Conservation (phyloP, 225 moss, liverwort and hornwort species). For the Sphagnum contortum region DNA sequence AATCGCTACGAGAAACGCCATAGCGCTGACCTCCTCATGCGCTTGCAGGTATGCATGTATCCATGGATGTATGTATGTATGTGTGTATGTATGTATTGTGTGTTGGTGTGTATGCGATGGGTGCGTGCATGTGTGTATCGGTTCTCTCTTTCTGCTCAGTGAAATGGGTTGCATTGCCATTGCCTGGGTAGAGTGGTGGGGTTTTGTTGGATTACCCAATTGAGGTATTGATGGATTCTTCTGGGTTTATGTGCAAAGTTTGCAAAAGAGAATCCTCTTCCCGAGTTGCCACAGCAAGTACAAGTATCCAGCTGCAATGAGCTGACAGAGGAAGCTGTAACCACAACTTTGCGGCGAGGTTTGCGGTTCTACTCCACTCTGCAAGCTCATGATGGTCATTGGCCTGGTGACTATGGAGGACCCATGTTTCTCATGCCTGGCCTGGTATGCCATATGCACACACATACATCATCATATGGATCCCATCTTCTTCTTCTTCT, state of each 20-base stretch:
- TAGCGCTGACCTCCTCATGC: constrained; percentile 84
- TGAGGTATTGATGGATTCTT: too few species aligned
- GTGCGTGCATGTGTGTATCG: too few species aligned
- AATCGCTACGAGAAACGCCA: constrained; percentile 65
- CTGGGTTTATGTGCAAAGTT: constrained; percentile 25
- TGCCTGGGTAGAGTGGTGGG: not conserved
- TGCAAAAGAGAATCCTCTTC: constrained; percentile 60
- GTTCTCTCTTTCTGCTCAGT: too few species aligned
- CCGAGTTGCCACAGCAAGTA: constrained; percentile 46
- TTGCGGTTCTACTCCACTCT: constrained; percentile 78
- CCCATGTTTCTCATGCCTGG: constrained; percentile 99
- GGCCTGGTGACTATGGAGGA: constrained; percentile 95
- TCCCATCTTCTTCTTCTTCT: not conserved
- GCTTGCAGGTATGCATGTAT: constrained; percentile 46
- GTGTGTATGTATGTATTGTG: too few species aligned
- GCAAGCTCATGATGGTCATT: constrained; percentile 89
- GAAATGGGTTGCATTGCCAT: not conserved
- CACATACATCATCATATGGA: too few species aligned
- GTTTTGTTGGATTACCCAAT: not conserved
- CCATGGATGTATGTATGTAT: too few species aligned
- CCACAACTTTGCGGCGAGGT: constrained; percentile 56
- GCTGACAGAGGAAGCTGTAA: constrained; percentile 49
- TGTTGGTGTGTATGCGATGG: too few species aligned
- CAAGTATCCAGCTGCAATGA: constrained; percentile 29
- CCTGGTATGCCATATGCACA: constrained; percentile 36